Evolutionary conservation across 495 filamentous ascomycete species (phyloP).

Genomic region (Collariella sp.): DNA sequence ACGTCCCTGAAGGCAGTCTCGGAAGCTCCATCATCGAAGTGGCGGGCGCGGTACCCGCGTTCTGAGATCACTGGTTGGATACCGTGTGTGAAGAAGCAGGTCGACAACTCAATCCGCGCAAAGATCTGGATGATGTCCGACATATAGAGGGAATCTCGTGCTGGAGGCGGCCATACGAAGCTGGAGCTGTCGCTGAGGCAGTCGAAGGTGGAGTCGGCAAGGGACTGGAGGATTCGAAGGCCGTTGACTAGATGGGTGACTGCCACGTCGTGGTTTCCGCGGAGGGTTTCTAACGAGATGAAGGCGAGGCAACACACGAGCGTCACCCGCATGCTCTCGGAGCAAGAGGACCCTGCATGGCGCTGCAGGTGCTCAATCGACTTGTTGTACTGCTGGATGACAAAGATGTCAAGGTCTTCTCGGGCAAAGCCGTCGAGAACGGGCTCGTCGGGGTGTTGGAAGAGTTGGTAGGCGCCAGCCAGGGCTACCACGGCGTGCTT

Average conservation of each 20-base stretch:
- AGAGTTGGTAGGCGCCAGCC: slow-evolving; percentile 28
- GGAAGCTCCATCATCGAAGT: slow-evolving; percentile 36
- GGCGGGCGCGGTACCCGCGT: slow-evolving; percentile 43
- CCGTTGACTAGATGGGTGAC: slow-evolving; percentile 33
- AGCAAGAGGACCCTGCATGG: slow-evolving; percentile 20
- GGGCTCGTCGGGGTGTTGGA: slow-evolving; percentile 8
- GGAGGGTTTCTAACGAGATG: slow-evolving; percentile 33
- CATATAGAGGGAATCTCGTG: slow-evolving; percentile 18
- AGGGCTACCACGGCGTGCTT: slow-evolving; percentile 35
- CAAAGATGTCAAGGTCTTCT: slow-evolving; percentile 30
- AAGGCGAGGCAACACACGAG: slow-evolving; percentile 34
- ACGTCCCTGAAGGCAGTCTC: slow-evolving; percentile 33
- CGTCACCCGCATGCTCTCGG: slow-evolving; percentile 27
- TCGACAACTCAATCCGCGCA: slow-evolving; percentile 23
- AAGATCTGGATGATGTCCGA: slow-evolving; percentile 30
- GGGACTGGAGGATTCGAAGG: slow-evolving; percentile 29
- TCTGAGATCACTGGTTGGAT: slow-evolving; percentile 54
- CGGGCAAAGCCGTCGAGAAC: slow-evolving; percentile 14
- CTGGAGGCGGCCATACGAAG: slow-evolving; percentile 8
- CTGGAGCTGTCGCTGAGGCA: slow-evolving; percentile 9
- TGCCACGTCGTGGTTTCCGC: slow-evolving; percentile 25
- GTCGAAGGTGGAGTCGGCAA: slow-evolving; percentile 19
- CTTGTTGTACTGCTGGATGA: slow-evolving; percentile 35
- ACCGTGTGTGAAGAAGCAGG: slow-evolving; percentile 48
- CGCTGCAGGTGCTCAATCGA: slow-evolving; percentile 29